Evolutionary conservation across 1,284 basidiomycete species (phyloP), one percentile per base, ranked within the genome.

Genomic region (Melanopsichium pennsylvanicum): DNA sequence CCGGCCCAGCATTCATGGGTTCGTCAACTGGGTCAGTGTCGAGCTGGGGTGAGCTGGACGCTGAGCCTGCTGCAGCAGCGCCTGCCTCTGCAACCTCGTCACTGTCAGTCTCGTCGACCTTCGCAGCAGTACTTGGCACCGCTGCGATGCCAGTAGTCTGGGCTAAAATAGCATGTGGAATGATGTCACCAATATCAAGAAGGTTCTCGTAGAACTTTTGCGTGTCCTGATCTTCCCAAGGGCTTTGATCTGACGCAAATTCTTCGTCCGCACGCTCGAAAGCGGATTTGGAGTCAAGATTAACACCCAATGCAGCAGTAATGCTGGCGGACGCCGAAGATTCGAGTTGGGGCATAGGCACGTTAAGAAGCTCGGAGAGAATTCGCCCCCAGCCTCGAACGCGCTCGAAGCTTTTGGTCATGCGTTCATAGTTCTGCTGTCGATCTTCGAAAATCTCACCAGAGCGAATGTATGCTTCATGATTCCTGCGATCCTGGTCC

Each of bases 361-460:
- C 83, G 71, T 89, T 89, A 7, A 98, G 85, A 8, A 94, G 83
- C 71, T 97, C 95, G 0, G 96, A 93, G 18, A 98, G 85, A 12
- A 54, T 43, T n/a, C 70, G 54, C 10, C 63, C 59, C 38, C 60
- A 61, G 13, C 77, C 67, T 19, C 76, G 67, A 15, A 97, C 83
- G 59, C 93, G 92, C 82, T 98, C 95, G 74, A 97, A 96, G 29
- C 88, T 87, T 81, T 92, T 93, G 12, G 93, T 92, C 90, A 97
- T 94, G 83, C 93, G 94, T 84, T 99, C 96, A 81, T 97, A 98
- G 12, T 90, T 91, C 82, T 98, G 93, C 81, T 97, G 93, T 16
- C 96, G 88, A 82, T 99, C 96, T 80, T 99, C 96, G 73, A 99
- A 98, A 69, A 99, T 97, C 83, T 98, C 94, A 21, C 95, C 95